Evolutionary conservation across 2,329 filamentous ascomycete species (phyloP), one percentile per base, ranked within the genome.

Genomic region (Graphiopsis chlorocephala): DNA sequence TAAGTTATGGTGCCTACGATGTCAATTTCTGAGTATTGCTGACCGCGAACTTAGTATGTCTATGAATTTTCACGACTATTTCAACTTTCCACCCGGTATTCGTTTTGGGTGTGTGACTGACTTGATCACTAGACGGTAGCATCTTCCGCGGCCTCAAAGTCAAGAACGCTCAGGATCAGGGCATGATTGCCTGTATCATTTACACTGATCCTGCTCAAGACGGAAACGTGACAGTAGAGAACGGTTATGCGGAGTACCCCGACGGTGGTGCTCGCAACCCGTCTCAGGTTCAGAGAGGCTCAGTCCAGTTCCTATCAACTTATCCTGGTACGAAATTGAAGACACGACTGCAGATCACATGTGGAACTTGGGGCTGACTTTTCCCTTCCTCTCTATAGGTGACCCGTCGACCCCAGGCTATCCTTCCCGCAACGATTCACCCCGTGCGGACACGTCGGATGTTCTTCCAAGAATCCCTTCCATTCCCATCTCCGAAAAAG

Each of bases 331-430:
- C 23, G 11, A n/a, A 4, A 79, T 8, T n/a, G 38, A n/a, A 5
- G 14, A 42, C 11, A 10, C 3, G n/a, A 45, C 8, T n/a, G 38
- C n/a, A 45, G 38, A 31, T 6, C 29, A 11, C 38, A 20, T 8
- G 38, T 20, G 8, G 23, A 12, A 11, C n/a, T 23, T 45, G 8
- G n/a, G 4, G n/a, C 38, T 45, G 38, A 45, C 38, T 11, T 45
- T 20, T 97, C 91, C 72, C 78, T 97, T 66, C 69, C 83, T 80
- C 60, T 86, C 82, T 61, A 29, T 10, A n/a, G 83, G 83, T 61
- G 83, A 94, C 72, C 91, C 91, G 53, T 92, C 92, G 0, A 95
- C 92, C 0, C 91, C 90, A 14, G 92, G 93, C 6, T 97, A 96
- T 72, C 89, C 92, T 3, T 96, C 92, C 0, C 93, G 93, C 76